phyloP scores from a whole-genome alignment of 2,329 filamentous ascomycete genomes.

The Phialocephala sp. region DNA sequence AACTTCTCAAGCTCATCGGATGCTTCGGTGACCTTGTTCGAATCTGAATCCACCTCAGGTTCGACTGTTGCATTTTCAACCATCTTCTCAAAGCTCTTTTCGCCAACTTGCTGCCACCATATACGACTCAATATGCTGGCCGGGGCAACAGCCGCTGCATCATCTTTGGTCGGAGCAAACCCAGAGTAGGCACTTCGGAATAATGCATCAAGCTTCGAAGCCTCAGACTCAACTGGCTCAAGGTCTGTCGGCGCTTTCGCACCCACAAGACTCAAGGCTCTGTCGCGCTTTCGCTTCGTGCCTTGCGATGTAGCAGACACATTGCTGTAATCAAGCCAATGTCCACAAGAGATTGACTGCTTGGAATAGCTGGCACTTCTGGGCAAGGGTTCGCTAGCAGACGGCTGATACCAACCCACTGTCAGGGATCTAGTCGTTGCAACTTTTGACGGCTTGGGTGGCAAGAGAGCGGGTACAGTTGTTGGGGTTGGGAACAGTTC shows the following conservation, averaged over 20 bases:
- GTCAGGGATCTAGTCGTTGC: conserved; percentile 63
- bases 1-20: conserved; percentile 47
- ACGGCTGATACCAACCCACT: conserved; percentile 53
- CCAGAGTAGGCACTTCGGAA: conserved; percentile 81
- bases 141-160: conserved; percentile 72
- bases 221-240: conserved; percentile 60
- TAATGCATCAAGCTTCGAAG: conserved; percentile 73
- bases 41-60: conserved; percentile 12
- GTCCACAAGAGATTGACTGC: conserved; percentile 68
- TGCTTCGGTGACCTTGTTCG: conserved; percentile 17
- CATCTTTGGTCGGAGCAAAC: conserved; percentile 78
- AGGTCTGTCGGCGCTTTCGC: conserved; percentile 56
- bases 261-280: conserved; percentile 71
- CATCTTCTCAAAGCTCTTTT: conserved; percentile 67
- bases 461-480: conserved; percentile 67
- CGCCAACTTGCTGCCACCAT: conserved; percentile 78
- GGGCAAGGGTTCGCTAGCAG: conserved; percentile 36
- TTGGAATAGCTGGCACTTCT: conserved; percentile 65
- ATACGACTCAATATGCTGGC: conserved; percentile 69
- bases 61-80: conserved; percentile 49
- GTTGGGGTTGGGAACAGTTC: conserved; percentile 75
- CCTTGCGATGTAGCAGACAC: conserved; percentile 60
- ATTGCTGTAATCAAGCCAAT: conserved; percentile 74
- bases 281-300: conserved; percentile 68
- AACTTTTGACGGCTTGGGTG: conserved; percentile 74